Evolutionary conservation across 805 yeast species (phyloP).

Genomic region (Zygoascus biomembranicola): DNA sequence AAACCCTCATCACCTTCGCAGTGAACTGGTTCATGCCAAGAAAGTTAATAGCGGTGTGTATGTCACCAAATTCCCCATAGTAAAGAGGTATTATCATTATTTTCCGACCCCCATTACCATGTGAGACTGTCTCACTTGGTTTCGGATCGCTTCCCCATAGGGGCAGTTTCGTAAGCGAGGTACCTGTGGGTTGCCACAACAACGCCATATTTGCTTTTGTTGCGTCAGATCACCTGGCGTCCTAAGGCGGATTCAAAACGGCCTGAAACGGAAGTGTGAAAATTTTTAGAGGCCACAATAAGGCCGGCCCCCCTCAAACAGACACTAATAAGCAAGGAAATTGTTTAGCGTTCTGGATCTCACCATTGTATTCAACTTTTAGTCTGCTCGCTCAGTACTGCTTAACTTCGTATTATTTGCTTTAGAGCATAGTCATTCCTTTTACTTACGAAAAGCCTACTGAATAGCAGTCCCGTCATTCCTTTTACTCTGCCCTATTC

Average conservation of each 20-base stretch:
- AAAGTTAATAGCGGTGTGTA: too few species aligned
- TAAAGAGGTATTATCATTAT: too few species aligned
- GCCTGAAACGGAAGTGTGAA: neutral
- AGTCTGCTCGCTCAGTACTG: neutral
- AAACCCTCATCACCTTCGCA: neutral
- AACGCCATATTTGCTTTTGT: neutral
- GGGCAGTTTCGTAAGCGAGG: neutral
- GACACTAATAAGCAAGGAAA: too few species aligned
- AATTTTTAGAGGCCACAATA: neutral
- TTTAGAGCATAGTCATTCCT: neutral
- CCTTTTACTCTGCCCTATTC: neutral
- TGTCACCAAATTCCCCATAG: too few species aligned
- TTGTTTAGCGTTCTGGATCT: neutral
- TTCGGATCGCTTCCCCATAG: neutral
- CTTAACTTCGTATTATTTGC: neutral
- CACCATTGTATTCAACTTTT: neutral
- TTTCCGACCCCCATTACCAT: too few species aligned
- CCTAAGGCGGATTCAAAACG: neutral
- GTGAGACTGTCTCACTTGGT: neutral
- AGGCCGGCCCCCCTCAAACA: neutral
- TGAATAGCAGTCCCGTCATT: neutral
- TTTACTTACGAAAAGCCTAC: neutral
- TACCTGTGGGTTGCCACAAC: neutral
- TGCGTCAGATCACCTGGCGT: neutral
- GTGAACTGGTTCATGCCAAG: too few species aligned